Percentiles rank a stretch among this genome's conserved stretches.
Conservation (phyloP, 2,329 filamentous ascomycete species). For the Tricladium varicosporioides region DNA sequence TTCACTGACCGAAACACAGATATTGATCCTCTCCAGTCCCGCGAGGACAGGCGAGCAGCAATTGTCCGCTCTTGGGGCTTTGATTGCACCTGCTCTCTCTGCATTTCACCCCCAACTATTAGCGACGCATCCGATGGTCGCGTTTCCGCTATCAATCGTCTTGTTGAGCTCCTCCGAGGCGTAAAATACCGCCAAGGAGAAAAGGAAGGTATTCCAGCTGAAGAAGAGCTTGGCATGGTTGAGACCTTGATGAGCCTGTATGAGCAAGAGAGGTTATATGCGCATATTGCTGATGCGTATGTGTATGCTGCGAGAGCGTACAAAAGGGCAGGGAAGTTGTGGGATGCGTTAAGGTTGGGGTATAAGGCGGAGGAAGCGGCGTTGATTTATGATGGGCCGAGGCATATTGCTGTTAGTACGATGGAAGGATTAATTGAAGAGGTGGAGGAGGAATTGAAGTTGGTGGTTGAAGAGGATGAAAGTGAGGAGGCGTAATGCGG, state of each 20-base stretch:
- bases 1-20: background rate
- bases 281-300: constrained; percentile 35
- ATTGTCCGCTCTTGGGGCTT: constrained; percentile 39
- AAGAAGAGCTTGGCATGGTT: constrained; percentile 29
- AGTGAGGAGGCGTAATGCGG: background rate
- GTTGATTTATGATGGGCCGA: constrained; percentile 10
- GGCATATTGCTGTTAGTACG: background rate
- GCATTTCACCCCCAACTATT: constrained; percentile 21
- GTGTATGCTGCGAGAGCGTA: constrained; percentile 38
- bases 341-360: constrained; percentile 8
- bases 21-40: constrained; percentile 32
- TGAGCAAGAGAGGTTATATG: constrained; percentile 35
- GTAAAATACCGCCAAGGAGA: constrained; percentile 18
- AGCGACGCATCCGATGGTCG: constrained; percentile 33
- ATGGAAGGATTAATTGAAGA: constrained; percentile 7
- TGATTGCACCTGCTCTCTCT: constrained; percentile 37
- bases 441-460: background rate
- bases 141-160: constrained; percentile 25
- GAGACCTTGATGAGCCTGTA: constrained; percentile 38
- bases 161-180: constrained; percentile 27
- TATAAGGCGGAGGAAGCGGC: constrained; percentile 11
- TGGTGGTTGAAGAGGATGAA: constrained; percentile 5
- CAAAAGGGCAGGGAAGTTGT: constrained; percentile 32
- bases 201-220: background rate
- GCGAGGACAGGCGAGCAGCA: constrained; percentile 26